phyloP scores from a whole-genome alignment of 495 filamentous ascomycete genomes.

The Staphylotrichum longicolle region DNA sequence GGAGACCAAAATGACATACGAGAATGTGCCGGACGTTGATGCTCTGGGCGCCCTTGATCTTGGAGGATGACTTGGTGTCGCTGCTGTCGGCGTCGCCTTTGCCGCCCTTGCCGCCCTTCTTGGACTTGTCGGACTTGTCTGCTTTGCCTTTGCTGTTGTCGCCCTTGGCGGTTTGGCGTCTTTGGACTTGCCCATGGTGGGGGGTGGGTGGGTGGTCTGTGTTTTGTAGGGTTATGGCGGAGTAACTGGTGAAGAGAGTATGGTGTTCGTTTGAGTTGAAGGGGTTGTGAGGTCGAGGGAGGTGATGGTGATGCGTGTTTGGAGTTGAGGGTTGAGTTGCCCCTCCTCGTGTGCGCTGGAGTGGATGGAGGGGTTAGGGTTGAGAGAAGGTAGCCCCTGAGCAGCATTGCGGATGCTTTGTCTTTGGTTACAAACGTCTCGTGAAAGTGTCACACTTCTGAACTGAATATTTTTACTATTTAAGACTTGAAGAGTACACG shows the following conservation, averaged over 20 bases:
- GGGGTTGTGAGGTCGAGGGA: background rate
- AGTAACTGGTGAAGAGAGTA: no score
- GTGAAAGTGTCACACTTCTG: no score
- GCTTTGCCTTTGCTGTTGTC: slow-evolving; percentile 2
- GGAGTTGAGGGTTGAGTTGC: background rate
- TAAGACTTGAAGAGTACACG: no score
- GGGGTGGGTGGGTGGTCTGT: background rate
- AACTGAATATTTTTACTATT: no score
- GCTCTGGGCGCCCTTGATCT: slow-evolving; percentile 64
- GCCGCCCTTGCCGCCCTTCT: slow-evolving; percentile 16
- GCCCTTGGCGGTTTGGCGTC: slow-evolving; percentile 3
- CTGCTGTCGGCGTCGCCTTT: slow-evolving; percentile 1
- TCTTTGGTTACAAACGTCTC: no score
- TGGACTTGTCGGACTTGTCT: slow-evolving; percentile 8
- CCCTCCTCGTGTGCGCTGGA: no score
- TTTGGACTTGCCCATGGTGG: slow-evolving; percentile 30
- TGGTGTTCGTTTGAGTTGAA: no score
- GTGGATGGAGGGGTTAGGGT: background rate
- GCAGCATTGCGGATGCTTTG: no score
- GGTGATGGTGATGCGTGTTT: background rate
- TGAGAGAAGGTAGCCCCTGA: background rate
- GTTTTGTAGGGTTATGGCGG: no score
- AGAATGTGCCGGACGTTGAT: slow-evolving; percentile 91
- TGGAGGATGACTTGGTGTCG: slow-evolving; percentile 13
- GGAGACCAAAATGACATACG: slow-evolving; percentile 38